These are phyloP conservation scores for Selaginella tamariscina DNA, from an alignment of 75 land plant species.

Conservation along the genomic window DNA sequence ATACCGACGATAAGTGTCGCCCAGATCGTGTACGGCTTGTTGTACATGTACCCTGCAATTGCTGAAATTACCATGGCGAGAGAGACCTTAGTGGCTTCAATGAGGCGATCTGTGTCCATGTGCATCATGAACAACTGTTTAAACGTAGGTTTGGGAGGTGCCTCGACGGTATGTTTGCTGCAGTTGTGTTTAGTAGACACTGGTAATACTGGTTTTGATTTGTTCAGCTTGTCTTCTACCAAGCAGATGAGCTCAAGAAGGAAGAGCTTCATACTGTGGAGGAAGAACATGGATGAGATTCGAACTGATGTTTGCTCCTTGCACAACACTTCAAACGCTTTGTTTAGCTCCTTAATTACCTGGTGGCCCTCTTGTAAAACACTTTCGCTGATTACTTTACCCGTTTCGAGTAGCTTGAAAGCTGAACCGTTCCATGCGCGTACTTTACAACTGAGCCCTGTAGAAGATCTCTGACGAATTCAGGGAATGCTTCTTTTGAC, in stretches of 20 bases:
- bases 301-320: too few relatives aligned
- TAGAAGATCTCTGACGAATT: background rate
- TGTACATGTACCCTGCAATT: conserved; percentile 7
- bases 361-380: background rate
- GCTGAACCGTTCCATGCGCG: background rate
- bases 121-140: too few relatives aligned
- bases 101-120: background rate
- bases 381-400: background rate
- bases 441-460: too few relatives aligned
- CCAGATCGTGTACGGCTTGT: conserved; percentile 10
- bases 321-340: too few relatives aligned
- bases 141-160: background rate
- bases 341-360: background rate
- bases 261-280: too few relatives aligned
- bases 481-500: background rate
- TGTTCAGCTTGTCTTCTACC: too few relatives aligned
- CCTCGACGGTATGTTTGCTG: background rate
- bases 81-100: conserved; percentile 7
- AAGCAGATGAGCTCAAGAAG: too few relatives aligned
- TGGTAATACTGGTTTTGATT: background rate
- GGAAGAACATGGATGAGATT: too few relatives aligned
- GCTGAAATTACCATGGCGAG: conserved; percentile 17
- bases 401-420: background rate
- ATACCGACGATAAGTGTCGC: conserved; percentile 3
- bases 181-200: background rate